Base-by-base conservation (phyloP, 2,329 filamentous ascomycete species). In the Sporothrix variecibatus region DNA sequence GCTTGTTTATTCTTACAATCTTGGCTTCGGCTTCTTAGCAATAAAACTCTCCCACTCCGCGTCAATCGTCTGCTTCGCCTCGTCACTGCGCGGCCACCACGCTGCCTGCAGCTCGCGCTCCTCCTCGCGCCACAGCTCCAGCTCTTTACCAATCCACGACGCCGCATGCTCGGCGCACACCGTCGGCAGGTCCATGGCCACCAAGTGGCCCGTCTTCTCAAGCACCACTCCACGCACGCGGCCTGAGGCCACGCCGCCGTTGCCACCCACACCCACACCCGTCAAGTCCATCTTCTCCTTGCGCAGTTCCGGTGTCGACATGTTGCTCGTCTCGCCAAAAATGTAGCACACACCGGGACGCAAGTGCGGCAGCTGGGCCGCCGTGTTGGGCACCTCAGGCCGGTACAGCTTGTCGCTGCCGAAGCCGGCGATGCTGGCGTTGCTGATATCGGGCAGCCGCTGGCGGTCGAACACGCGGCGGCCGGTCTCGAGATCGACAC, bases 101-200 rank as follows among this genome's bases (percentile, higher is more conserved):
- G 83, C 67, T 1, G 40, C 83, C 67, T 86, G 81, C 76, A 90
- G 93, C 72, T 83, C 84, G 40, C 82, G 82, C 81, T 92, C 87
- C 78, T 91, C 87, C 2, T 79, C 81, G 76, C 85, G 83, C 89
- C 90, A 93, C 38, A 84, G 81, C 58, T 82, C 80, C 76, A 93
- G 76, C 80, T 92, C 89, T n/a, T 79, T 78, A 0, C 81, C 85
- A 73, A 93, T 81, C 85, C 90, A 93, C 34, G 80, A 79, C 0
- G 87, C 87, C 0, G 88, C 86, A 23, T 87, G 81, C 74, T 87
- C 84, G 1, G 94, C 95, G 76, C 91, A 92, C 78, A 89, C 85
- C 1, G 79, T 84, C 0, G 93, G 92, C 53, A 88, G 87, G 82
- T 97, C 94, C 89, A 97, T 93, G 0, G 95, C 92, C 38, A 98